Evolutionary conservation across 768 basidiomycete genomes (phyloP), one percentile per base, ranked within the genome.

Genomic region (Pleurotus platypus): DNA sequence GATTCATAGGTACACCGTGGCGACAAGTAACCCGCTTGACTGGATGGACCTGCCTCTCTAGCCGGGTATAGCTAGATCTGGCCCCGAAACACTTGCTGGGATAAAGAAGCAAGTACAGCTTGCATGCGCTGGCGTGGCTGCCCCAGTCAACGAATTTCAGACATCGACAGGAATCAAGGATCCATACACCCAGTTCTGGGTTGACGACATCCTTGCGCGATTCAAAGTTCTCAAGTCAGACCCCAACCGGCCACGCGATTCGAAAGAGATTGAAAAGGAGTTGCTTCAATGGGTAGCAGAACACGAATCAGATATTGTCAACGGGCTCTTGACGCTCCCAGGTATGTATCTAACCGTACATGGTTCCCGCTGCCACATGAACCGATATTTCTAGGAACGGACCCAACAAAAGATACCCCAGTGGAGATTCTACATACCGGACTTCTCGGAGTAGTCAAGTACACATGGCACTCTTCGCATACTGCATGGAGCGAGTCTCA

Each of bases 401-500:
- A 75, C 62, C 60, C 64, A 15, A 40, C 67, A 3, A 30, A 61
- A 30, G 70, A 75, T 62, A 75, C 73, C 1, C 73, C 76, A 1
- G 65, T 76, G 6, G 77, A 80, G 64, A 64, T 79, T 5, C 70
- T 81, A 1, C 78, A 81, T 57, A 77, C 75, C 1, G 66, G 75
- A 27, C 65, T 79, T 1, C 69, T 79, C 13, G 78, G 78, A 0
- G 55, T 74, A 27, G 66, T 71, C 26, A 79, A 79, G 58, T 79
- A 79, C 62, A 30, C 68, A 0, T 81, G 77, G 78, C 69, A 74
- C 58, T 57, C 57, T 5, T 64, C 68, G 0, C 67, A 73, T 49
- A 69, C 66, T 4, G n/a, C 57, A 2, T 75, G 72, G 72, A 69
- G 61, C 5, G 53, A 60, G 2, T 57, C 50, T 3, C 58, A 71